Conservation (phyloP, 305 asterid species). For the Fraxinus angustifolia region DNA sequence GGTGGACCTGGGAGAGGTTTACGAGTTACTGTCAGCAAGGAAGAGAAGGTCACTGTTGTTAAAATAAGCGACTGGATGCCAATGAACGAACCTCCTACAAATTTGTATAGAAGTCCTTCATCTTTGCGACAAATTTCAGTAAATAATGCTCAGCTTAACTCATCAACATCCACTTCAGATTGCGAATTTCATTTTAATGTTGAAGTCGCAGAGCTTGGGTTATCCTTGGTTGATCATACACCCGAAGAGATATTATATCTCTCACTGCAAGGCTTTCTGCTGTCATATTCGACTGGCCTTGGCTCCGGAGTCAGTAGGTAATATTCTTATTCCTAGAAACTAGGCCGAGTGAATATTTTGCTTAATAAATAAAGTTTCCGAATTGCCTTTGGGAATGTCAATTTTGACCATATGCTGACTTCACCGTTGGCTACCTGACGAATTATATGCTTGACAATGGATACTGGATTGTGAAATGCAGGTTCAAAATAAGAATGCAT, state of each 20-base stretch:
- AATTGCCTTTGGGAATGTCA: background rate
- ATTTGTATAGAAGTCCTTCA: conserved; percentile 47
- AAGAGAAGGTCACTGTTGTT: conserved; percentile 87
- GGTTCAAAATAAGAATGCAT: conserved; percentile 87
- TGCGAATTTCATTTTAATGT: conserved; percentile 82
- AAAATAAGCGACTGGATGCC: conserved; percentile 94
- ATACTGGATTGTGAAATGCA: conserved; percentile 39
- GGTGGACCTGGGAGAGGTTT: conserved; percentile 65
- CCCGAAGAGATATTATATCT: conserved; percentile 96
- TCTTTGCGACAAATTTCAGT: conserved; percentile 42
- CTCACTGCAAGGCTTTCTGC: conserved; percentile 72
- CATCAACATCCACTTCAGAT: conserved; percentile 48
- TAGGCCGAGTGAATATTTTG: background rate
- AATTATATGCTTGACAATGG: conserved; percentile 20
- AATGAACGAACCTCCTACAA: conserved; percentile 41
- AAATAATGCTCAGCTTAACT: conserved; percentile 46
- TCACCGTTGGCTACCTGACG: conserved; percentile 14
- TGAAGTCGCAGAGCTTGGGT: conserved; percentile 92
- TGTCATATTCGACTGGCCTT: conserved; percentile 92
- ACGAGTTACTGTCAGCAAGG: conserved; percentile 69
- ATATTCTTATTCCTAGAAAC: conserved; percentile 19
- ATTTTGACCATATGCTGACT: conserved; percentile 10
- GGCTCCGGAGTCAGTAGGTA: conserved; percentile 97
- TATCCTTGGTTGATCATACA: conserved; percentile 94
- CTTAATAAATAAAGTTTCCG: conserved; percentile 16